These are phyloP conservation scores for Cladosporium sp. DNA, from an alignment of 2,329 filamentous ascomycete genomes.

Conservation along the genomic window DNA sequence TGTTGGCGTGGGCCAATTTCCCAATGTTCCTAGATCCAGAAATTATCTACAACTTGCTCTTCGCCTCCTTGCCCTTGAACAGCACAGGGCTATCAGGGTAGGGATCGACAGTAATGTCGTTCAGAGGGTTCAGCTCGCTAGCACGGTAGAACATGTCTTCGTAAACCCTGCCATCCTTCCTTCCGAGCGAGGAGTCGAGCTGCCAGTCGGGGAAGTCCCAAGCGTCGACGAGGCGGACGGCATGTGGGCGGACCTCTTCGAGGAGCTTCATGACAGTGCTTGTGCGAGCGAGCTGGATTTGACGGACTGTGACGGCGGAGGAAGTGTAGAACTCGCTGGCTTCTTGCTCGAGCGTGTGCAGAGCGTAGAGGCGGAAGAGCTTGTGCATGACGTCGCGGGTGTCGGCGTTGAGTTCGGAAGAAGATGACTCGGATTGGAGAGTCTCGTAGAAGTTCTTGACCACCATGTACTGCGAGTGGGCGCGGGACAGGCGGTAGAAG, in stretches of 20 bases:
- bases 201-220: slow-evolving; percentile 79
- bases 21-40: not conserved
- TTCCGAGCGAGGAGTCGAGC: slow-evolving; percentile 65
- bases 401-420: slow-evolving; percentile 52
- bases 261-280: slow-evolving; percentile 66
- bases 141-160: slow-evolving; percentile 72
- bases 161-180: slow-evolving; percentile 71
- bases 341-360: slow-evolving; percentile 65
- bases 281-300: slow-evolving; percentile 66
- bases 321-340: slow-evolving; percentile 69
- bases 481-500: slow-evolving; percentile 71
- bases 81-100: slow-evolving; percentile 61
- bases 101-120: slow-evolving; percentile 66
- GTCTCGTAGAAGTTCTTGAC: slow-evolving; percentile 75
- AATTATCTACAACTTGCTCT: slow-evolving; percentile 31
- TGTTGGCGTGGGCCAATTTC: slow-evolving; percentile 3
- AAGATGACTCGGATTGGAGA: slow-evolving; percentile 54
- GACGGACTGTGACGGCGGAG: slow-evolving; percentile 64
- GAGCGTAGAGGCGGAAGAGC: slow-evolving; percentile 62
- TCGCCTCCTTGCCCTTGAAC: slow-evolving; percentile 56
- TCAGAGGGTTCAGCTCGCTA: slow-evolving; percentile 68
- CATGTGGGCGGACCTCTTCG: slow-evolving; percentile 68
- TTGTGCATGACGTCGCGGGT: slow-evolving; percentile 60
- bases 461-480: slow-evolving; percentile 71
- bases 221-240: slow-evolving; percentile 65